These are phyloP conservation scores for Botrytis squamosa DNA, from an alignment of 2,329 filamentous ascomycete genomes.

Conservation along the genomic window DNA sequence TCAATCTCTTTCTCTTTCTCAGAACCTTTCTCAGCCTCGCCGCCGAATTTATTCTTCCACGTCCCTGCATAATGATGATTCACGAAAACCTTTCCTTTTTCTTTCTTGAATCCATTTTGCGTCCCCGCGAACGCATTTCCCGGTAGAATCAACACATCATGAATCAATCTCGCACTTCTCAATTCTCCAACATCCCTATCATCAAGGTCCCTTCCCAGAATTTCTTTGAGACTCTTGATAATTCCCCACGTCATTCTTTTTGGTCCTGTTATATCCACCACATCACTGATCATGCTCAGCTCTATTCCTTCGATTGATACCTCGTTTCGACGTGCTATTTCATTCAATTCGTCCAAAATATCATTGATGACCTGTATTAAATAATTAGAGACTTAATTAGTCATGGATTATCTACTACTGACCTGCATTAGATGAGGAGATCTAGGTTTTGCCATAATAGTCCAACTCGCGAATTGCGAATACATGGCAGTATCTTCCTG, in stretches of 20 bases:
- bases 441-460: neutral
- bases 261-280: constrained; percentile 10
- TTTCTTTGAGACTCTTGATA: neutral
- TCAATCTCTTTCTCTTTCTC: constrained; percentile 5
- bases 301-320: neutral
- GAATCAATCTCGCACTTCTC: neutral
- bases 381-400: neutral
- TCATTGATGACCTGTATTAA: neutral
- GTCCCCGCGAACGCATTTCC: neutral
- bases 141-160: constrained; percentile 9
- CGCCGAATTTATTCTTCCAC: constrained; percentile 12
- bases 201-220: neutral
- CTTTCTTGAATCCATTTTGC: constrained; percentile 3
- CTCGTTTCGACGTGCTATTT: neutral
- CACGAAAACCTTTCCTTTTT: neutral
- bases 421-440: neutral
- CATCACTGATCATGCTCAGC: constrained; percentile 2
- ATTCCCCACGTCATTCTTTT: constrained; percentile 13
- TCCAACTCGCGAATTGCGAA: constrained; percentile 6
- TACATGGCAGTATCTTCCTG: neutral
- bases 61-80: constrained; percentile 14
- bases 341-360: neutral
- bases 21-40: constrained; percentile 4
- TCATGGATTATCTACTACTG: neutral
- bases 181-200: constrained; percentile 4